Base-by-base conservation (phyloP, 1,284 basidiomycete species). In the Papiliotrema laurentii region DNA sequence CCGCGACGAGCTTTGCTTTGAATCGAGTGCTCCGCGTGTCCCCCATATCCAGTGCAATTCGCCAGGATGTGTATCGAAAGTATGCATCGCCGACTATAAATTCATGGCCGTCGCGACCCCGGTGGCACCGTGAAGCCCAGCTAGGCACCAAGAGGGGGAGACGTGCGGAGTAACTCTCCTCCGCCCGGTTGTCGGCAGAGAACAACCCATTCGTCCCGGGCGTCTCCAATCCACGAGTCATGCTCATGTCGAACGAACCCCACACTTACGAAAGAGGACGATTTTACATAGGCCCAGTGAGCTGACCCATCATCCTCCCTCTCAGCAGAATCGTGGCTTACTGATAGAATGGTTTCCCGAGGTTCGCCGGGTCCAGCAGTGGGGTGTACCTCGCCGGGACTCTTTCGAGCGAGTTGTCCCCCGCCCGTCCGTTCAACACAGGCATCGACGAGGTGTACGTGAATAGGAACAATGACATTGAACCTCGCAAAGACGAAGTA, bases 331-430 rank as follows among this genome's bases (percentile, higher is more conserved):
- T 18, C 38, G 5, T 10, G 7, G 14, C 21, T 28, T n/a, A n/a
- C n/a, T n/a, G n/a, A 7, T 34, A 62, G 60, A 58, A 56, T 38
- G 58, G 60, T 1, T 54, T 53, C 41, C 60, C 56, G 6, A 47
- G 60, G 16, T 62, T 62, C 34, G 58, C 58, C 5, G 60, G 60
- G 5, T 60, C 60, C 10, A 46, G 54, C 1, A 56, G 56, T 0
- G 58, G 60, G 3, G 53, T 58, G 11, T 62, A 55, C 45, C 51
- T 62, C 28, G 58, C 58, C 6, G 60, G 58, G 25, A 60, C 56
- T 0, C 47, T 59, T 3, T 41, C 45, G 19, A 43, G 44, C 21
- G 30, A 54, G 19, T 24, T 53, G 5, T 41, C 45, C 10, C 46
- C 44, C 30, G 30, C 30, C 16, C 10, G 16, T 9, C 44, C 51